Conservation (phyloP, 352 stramenopile species). For the Phytophthora pseudosyringae region DNA sequence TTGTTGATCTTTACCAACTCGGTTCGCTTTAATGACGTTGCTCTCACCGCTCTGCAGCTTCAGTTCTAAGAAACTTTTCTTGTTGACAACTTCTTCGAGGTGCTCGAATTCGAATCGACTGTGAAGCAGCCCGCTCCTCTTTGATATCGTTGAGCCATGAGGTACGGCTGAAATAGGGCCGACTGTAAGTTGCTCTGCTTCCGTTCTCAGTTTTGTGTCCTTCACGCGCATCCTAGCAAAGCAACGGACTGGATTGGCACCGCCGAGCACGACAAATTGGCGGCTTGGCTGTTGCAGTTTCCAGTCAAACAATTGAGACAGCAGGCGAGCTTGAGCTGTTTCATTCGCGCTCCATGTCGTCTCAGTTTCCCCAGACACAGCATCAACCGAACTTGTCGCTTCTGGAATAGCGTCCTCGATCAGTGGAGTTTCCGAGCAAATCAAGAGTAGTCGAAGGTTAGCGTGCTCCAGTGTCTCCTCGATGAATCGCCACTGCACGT, state of each 20-base stretch:
- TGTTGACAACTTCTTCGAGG: constrained; percentile 18
- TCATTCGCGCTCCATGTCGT: constrained; percentile 52
- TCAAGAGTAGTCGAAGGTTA: constrained; percentile 42
- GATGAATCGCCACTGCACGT: constrained; percentile 67
- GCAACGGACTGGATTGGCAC: constrained; percentile 43
- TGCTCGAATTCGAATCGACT: constrained; percentile 66
- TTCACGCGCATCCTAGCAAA: constrained; percentile 47
- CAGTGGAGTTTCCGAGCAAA: constrained; percentile 63
- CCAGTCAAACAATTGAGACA: constrained; percentile 74
- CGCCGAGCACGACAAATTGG: constrained; percentile 53
- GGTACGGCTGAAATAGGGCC: constrained; percentile 42
- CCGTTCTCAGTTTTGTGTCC: constrained; percentile 54
- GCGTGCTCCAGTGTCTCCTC: constrained; percentile 46
- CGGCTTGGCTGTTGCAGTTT: constrained; percentile 59
- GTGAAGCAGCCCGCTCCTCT: constrained; percentile 34
- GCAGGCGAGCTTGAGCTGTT: constrained; percentile 46
- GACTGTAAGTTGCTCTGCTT: constrained; percentile 49
- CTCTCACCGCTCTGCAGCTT: constrained; percentile 15
- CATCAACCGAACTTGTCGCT: neutral
- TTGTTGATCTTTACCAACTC: constrained; percentile 28
- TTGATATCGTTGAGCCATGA: constrained; percentile 3
- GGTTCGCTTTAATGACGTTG: constrained; percentile 15
- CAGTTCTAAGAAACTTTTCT: constrained; percentile 41
- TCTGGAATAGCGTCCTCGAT: constrained; percentile 38
- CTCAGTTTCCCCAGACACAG: constrained; percentile 23